Conservation (phyloP, 1,284 basidiomycete genomes). For the Boletellus sp. region DNA sequence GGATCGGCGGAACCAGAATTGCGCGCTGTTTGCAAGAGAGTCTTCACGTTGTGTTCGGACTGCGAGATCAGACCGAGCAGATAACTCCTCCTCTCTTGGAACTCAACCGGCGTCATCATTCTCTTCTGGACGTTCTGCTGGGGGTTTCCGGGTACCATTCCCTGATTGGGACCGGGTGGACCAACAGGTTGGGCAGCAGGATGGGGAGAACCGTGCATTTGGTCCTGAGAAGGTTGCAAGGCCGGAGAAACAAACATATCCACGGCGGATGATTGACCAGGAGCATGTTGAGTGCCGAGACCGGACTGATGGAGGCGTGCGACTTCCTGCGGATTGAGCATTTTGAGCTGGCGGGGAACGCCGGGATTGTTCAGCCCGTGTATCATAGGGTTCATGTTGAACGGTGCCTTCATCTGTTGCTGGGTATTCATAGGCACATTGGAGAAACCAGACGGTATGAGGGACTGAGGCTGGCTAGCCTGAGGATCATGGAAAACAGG, state of each 20-base stretch:
- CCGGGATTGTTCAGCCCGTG: slow-evolving; percentile 36
- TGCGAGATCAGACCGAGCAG: slow-evolving; percentile 15
- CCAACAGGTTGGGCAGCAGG: slow-evolving; percentile 25
- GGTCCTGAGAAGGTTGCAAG: slow-evolving; percentile 39
- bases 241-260: slow-evolving; percentile 44
- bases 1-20: slow-evolving; percentile 28
- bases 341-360: slow-evolving; percentile 44
- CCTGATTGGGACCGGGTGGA: slow-evolving; percentile 19
- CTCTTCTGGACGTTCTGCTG: slow-evolving; percentile 20
- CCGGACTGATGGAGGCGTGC: slow-evolving; percentile 35
- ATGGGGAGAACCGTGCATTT: slow-evolving; percentile 50
- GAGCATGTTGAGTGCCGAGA: slow-evolving; percentile 27
- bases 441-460: slow-evolving; percentile 42
- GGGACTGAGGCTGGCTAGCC: slow-evolving; percentile 36
- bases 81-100: slow-evolving; percentile 24
- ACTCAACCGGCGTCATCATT: slow-evolving; percentile 20
- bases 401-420: slow-evolving; percentile 28
- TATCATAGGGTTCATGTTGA: slow-evolving; percentile 36
- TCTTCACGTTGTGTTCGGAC: slow-evolving; percentile 17
- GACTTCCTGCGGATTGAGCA: slow-evolving; percentile 44
- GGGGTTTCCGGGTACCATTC: slow-evolving; percentile 21
- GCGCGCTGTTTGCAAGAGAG: slow-evolving; percentile 13
- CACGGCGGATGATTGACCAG: slow-evolving; percentile 34
- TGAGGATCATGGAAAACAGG: slow-evolving; percentile 43
- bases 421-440: slow-evolving; percentile 32